A percentile compares a stretch with the other conserved stretches of the same genome.
Evolutionary conservation across 2,329 filamentous ascomycete genomes (phyloP).

Genomic region (Apiospora phragmitis): DNA sequence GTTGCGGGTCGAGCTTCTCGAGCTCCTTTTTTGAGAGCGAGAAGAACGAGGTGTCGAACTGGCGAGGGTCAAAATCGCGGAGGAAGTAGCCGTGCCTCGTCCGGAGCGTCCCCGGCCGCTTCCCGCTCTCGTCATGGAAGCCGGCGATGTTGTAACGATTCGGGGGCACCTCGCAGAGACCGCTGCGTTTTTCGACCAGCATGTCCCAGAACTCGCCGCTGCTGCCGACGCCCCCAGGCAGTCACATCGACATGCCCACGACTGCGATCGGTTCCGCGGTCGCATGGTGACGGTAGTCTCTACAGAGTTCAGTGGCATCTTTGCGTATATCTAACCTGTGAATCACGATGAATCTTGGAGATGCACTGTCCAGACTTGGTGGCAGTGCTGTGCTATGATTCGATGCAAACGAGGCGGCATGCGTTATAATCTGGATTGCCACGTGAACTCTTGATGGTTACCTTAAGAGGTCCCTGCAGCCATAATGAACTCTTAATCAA

Average conservation of each 20-base stretch:
- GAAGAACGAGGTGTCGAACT: slow-evolving; percentile 38
- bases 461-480: too few relatives aligned
- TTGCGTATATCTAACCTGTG: too few relatives aligned
- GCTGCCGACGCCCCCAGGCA: slow-evolving; percentile 26
- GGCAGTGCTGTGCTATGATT: too few relatives aligned
- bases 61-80: slow-evolving; percentile 17
- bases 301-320: too few relatives aligned
- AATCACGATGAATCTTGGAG: too few relatives aligned
- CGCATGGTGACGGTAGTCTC: too few relatives aligned
- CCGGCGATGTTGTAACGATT: slow-evolving; percentile 25
- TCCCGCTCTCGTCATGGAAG: slow-evolving; percentile 18
- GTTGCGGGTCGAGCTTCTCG: slow-evolving; percentile 41
- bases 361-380: too few relatives aligned
- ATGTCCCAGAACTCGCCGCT: slow-evolving; percentile 28
- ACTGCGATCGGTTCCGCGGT: slow-evolving; percentile 26
- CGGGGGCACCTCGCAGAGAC: slow-evolving; percentile 19
- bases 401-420: too few relatives aligned
- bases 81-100: slow-evolving; percentile 27
- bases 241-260: slow-evolving; percentile 25
- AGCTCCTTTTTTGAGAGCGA: slow-evolving; percentile 38
- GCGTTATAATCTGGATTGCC: too few relatives aligned
- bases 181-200: slow-evolving; percentile 22
- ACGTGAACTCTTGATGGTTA: too few relatives aligned
- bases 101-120: slow-evolving; percentile 14
- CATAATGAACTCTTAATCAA: too few relatives aligned